Evolutionary conservation across 257 asterid genomes (phyloP).

Genomic region (Lycium ferocissimum): DNA sequence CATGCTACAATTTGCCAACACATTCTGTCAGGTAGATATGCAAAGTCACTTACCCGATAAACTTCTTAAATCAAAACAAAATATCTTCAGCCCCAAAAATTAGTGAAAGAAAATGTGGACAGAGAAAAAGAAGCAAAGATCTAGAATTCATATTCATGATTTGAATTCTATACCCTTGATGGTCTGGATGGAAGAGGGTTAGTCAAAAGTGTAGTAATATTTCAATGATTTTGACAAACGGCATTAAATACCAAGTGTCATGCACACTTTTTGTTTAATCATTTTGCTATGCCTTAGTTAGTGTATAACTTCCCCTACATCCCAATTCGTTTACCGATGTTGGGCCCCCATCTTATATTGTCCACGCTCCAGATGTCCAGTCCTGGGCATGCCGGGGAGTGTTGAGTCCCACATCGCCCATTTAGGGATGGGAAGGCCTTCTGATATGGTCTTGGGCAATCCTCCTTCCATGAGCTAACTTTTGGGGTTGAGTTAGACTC

Average conservation of each 20-base stretch:
- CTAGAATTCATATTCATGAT: neutral
- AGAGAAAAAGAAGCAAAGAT: neutral
- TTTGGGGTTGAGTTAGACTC: no score
- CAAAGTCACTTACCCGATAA: neutral
- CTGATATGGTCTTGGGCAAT: no score
- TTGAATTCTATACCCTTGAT: neutral
- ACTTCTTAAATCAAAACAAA: neutral
- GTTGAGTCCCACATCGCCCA: no score
- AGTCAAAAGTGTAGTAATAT: neutral
- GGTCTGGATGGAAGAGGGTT: neutral
- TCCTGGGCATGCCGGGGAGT: no score
- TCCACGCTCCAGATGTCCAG: no score
- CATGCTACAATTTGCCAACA: neutral
- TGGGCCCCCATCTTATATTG: no score
- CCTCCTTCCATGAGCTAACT: no score
- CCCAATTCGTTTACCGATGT: no score
- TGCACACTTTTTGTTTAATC: neutral
- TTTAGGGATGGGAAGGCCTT: no score
- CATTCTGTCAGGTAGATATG: neutral
- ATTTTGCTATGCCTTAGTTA: neutral
- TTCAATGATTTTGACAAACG: no score
- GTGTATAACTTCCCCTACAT: neutral
- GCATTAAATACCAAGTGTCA: no score
- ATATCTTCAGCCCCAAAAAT: neutral
- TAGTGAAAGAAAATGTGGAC: neutral